phyloP scores from a whole-genome alignment of 371 early-diverging fungal genomes.

The Chytridiales sp. region DNA sequence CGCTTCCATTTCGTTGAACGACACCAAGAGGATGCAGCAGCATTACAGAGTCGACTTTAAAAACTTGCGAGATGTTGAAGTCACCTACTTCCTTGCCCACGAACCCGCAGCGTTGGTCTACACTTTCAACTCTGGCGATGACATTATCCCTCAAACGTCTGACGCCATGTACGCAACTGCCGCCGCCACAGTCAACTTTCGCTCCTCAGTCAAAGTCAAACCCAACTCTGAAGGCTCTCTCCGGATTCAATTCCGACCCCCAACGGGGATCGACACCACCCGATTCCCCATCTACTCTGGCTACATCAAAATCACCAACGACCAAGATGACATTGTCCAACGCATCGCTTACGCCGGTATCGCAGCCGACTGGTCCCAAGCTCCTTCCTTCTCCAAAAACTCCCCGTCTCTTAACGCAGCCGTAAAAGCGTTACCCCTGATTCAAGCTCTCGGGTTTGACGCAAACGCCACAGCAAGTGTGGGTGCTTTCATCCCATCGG shows the following conservation, averaged over 20 bases:
- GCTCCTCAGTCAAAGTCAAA: too few relatives aligned
- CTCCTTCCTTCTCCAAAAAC: conserved; percentile 1
- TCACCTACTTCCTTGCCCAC: conserved; percentile 55
- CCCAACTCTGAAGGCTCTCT: conserved; percentile 11
- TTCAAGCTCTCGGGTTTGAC: too few relatives aligned
- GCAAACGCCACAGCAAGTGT: too few relatives aligned
- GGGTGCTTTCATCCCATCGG: too few relatives aligned
- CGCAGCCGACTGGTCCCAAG: conserved; percentile 3
- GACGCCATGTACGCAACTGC: conserved; percentile 15
- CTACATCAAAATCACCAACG: conserved; percentile 15
- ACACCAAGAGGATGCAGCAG: conserved; percentile 49
- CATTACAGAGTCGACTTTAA: conserved; percentile 51
- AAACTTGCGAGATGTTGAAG: conserved; percentile 54
- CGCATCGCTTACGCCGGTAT: conserved; percentile 32
- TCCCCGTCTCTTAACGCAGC: too few relatives aligned
- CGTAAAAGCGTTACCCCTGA: too few relatives aligned
- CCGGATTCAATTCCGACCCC: conserved; percentile 15
- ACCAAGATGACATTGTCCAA: background rate
- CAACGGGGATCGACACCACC: background rate
- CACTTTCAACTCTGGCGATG: conserved; percentile 17
- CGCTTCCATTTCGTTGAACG: conserved; percentile 58
- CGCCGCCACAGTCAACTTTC: conserved; percentile 17
- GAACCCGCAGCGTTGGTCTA: conserved; percentile 23
- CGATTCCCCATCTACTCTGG: conserved; percentile 29
- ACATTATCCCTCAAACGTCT: conserved; percentile 3